Conservation (phyloP, 1,284 basidiomycete species). For the Tremellales sp. region DNA sequence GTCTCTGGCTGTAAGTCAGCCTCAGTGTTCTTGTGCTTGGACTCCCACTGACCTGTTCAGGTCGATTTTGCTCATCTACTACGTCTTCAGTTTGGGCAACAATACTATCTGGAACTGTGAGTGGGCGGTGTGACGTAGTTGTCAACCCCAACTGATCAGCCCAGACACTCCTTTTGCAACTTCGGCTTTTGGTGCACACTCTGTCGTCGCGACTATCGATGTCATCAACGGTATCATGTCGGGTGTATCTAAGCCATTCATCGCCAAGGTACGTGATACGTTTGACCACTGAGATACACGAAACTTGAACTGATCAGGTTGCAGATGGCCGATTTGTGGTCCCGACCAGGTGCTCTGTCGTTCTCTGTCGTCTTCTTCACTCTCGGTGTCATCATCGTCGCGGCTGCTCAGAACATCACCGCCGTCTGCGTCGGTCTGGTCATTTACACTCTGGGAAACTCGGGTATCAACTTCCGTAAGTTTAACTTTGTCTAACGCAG, state of each 20-base stretch:
- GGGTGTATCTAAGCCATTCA: constrained; percentile 40
- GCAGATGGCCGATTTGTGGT: constrained; percentile 26
- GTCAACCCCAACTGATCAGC: neutral
- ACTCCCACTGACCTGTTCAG: neutral
- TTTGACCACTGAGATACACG: constrained; percentile 36
- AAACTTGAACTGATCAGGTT: neutral
- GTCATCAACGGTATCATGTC: constrained; percentile 40
- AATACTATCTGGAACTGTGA: neutral
- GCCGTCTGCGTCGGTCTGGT: constrained; percentile 33
- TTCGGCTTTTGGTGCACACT: constrained; percentile 40
- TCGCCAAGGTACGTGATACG: constrained; percentile 26
- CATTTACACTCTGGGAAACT: constrained; percentile 17
- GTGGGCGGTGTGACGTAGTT: neutral
- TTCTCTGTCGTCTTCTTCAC: constrained; percentile 32
- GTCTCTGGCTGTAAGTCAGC: constrained; percentile 24
- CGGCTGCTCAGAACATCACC: constrained; percentile 26
- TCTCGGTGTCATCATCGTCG: constrained; percentile 38
- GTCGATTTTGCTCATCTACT: neutral
- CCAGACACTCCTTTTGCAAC: constrained; percentile 37
- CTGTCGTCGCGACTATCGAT: constrained; percentile 38
- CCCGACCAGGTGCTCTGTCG: constrained; percentile 26
- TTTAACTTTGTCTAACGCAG: neutral
- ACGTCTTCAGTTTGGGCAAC: neutral
- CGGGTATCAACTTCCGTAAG: constrained; percentile 12
- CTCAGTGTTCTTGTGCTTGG: neutral